Percentiles rank a stretch among this genome's conserved stretches.
Conservation (phyloP, 805 yeast genomes). For the Candida maris region DNA sequence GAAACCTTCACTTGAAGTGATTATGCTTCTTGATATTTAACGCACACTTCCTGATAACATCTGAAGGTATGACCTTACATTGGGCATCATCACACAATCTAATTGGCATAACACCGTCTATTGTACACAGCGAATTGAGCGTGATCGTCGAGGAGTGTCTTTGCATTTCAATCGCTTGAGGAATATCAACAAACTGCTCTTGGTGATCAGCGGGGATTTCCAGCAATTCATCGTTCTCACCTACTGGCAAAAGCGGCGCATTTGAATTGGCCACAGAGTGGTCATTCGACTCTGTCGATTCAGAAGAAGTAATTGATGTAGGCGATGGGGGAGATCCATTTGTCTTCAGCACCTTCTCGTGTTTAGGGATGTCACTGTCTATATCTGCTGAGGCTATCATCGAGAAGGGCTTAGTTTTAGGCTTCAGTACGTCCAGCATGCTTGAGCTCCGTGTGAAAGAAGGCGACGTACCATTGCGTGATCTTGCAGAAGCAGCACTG, state of each 20-base stretch:
- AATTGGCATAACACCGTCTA: slow-evolving; percentile 22
- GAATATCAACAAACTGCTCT: slow-evolving; percentile 1
- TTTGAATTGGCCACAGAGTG: background rate
- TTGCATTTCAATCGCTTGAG: slow-evolving; percentile 5
- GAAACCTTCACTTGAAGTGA: slow-evolving; percentile 8
- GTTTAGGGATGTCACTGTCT: slow-evolving; percentile 6
- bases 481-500: slow-evolving; percentile 15
- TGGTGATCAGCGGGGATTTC: slow-evolving; percentile 3
- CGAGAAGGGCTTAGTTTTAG: slow-evolving; percentile 10
- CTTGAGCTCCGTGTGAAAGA: slow-evolving; percentile 9
- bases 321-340: slow-evolving; percentile 2
- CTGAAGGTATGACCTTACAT: slow-evolving; percentile 24
- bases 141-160: slow-evolving; percentile 14
- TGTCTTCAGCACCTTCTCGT: slow-evolving; percentile 2
- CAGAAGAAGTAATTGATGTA: slow-evolving; percentile 4
- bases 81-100: slow-evolving; percentile 18
- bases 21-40: slow-evolving; percentile 15
- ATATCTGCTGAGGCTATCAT: slow-evolving; percentile 12
- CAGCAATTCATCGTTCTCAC: slow-evolving; percentile 1
- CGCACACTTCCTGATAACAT: slow-evolving; percentile 24
- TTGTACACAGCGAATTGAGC: slow-evolving; percentile 21
- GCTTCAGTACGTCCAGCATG: slow-evolving; percentile 14
- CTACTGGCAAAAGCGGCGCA: background rate
- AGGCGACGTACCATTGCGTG: slow-evolving; percentile 10
- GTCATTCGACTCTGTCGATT: slow-evolving; percentile 2